Evolutionary conservation across 2,329 filamentous ascomycete species (phyloP), one percentile per base, ranked within the genome.

Genomic region (Daldinia sp.): DNA sequence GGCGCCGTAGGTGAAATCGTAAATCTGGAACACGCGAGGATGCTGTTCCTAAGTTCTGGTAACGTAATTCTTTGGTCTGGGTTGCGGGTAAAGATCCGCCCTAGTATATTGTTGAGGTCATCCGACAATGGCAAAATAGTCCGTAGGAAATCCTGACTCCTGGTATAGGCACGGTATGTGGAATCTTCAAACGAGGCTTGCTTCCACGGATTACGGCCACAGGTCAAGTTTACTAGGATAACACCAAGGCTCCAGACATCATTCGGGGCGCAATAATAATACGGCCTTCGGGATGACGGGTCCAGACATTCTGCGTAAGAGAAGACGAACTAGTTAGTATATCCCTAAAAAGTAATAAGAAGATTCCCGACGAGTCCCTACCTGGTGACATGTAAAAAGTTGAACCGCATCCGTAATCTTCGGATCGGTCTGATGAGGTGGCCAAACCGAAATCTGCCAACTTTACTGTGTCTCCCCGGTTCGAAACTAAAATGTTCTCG

Each of bases 361-460:
- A 37, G 57, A 54, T 62, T 55, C 58, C 51, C 67, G 67, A 72
- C 51, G 51, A 37, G 23, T 72, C 84, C 88, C 81, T 92, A 98
- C 95, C 95, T 88, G 96, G 96, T 78, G 94, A 97, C 96, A 98
- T 99, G 84, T 99, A 99, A 78, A 98, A 98, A 13, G 95, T 98
- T 35, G 96, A 98, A 71, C 96, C 96, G 80, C 96, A 99, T 77
- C 96, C 96, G 81, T 97, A 98, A 80, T 99, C 96, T 75, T 94
- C 92, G 72, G 95, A 97, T 74, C 91, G 86, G 73, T 89, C 87
- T 73, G 95, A 93, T 65, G 89, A 90, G 26, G 94, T 98, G 67
- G 96, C 96, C 62, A 99, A 88, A 79, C 96, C 96, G 86, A 99
- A 99, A 82, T 99, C 96, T 73, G 95, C 96, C 73, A 99, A 88